Evolutionary conservation across 1,284 basidiomycete genomes (phyloP), one percentile per base, ranked within the genome.

Genomic region (Tausonia pullulans): DNA sequence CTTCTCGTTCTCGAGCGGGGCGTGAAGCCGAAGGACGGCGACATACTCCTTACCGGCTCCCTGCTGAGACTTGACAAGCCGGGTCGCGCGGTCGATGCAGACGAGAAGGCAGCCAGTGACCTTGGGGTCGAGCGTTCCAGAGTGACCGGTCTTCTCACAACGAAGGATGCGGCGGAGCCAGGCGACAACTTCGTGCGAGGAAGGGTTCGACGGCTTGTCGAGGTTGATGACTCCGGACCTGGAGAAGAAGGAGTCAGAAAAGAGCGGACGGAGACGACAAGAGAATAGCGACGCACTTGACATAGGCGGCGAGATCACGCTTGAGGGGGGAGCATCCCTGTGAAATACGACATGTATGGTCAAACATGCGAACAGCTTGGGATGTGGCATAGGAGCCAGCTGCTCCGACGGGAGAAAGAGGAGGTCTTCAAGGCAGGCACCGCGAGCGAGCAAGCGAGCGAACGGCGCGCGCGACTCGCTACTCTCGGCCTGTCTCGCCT

Each of bases 151-250:
- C 80, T 99, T 98, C 78, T 98, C 95, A 48, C 90, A 90, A 43
- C 95, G 86, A 61, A 99, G 78, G 70, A 99, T 99, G 43, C 96
- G 85, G 71, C 95, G 84, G 69, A 99, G 80, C 96, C 96, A 99
- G 14, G 96, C 96, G 69, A 99, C 96, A 64, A 99, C 96, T 81
- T 99, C 96, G 79, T 99, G 96, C n/a, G 95, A 98, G 4, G 96
- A 98, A 7, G 96, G 96, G 79, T 98, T 99, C 58, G 95, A 98
- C 41, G 96, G 96, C 77, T 99, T 99, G 83, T 99, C 96, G 70
- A 98, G 82, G 80, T 98, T 98, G 77, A 99, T 98, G 66, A 97
- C 91, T 71, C 96, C 96, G 68, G 93, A 92, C 79, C 90, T 92
- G 69, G 5, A 59, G 11, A 45, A 52, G 53, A 14, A 60, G 11